phyloP scores from a whole-genome alignment of 164 flowering plant species.

The Vitis rupestris region DNA sequence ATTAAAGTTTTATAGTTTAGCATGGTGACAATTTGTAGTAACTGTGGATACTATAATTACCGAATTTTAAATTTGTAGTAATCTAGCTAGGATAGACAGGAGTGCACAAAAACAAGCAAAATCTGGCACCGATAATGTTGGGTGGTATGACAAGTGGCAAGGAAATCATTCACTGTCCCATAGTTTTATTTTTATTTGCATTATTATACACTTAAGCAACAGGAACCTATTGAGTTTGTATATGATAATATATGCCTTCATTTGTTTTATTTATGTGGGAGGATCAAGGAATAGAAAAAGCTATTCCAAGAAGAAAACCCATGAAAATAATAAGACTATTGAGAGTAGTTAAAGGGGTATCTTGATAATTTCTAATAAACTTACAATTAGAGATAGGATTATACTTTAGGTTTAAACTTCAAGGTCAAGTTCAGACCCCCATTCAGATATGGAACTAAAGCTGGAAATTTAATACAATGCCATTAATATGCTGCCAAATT shows the following conservation, averaged over 20 bases:
- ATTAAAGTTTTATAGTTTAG: no score
- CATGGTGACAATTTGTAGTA: no score
- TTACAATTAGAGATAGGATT: no score
- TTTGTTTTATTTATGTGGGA: slow-evolving; percentile 70
- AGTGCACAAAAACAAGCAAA: slow-evolving; percentile 98
- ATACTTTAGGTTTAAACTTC: slow-evolving; percentile 5
- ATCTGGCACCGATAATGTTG: slow-evolving; percentile 93
- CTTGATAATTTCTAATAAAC: no score
- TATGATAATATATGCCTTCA: neutral
- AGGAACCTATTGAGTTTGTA: neutral
- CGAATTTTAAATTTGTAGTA: slow-evolving; percentile 43
- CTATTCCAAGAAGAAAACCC: no score
- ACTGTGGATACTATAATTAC: neutral
- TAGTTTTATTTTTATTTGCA: neutral
- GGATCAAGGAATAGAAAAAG: slow-evolving; percentile 54
- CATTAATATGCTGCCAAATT: no score
- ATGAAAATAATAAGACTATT: no score
- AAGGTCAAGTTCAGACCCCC: no score
- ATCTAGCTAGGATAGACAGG: slow-evolving; percentile 90
- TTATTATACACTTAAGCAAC: neutral
- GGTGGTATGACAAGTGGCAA: slow-evolving; percentile 97
- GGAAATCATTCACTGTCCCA: slow-evolving; percentile 12
- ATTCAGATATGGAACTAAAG: no score
- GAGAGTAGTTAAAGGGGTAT: no score
- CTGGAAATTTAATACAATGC: no score